A percentile compares a stretch with the other conserved stretches of the same genome.
These are phyloP conservation scores for Claviceps africana DNA, from an alignment of 2,329 filamentous ascomycete species.

Conservation along the genomic window DNA sequence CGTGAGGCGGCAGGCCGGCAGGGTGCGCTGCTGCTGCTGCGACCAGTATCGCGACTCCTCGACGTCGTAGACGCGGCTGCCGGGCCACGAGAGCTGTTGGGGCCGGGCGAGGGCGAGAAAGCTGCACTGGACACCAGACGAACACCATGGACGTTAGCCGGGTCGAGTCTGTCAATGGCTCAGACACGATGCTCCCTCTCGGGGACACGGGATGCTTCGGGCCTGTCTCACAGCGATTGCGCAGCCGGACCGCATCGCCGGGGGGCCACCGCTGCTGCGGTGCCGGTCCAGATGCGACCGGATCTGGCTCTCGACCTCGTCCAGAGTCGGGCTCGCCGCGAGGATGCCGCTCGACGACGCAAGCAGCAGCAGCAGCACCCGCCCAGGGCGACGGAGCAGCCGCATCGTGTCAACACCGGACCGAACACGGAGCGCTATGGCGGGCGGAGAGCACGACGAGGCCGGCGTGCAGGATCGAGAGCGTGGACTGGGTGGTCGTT, in stretches of 20 bases:
- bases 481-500: too few relatives aligned
- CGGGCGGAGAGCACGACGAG: too few relatives aligned
- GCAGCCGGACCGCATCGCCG: not conserved
- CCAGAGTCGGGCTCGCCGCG: constrained; percentile 1
- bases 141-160: not conserved
- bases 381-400: not conserved
- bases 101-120: constrained; percentile 10
- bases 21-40: constrained; percentile 10
- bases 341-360: not conserved
- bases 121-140: constrained; percentile 7
- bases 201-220: too few relatives aligned
- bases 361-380: not conserved
- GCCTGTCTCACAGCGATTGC: constrained; percentile 1
- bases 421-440: too few relatives aligned
- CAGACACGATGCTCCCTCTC: too few relatives aligned
- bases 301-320: constrained; percentile 8
- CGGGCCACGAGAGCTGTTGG: constrained; percentile 7
- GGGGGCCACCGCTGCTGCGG: not conserved
- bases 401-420: not conserved
- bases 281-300: constrained; percentile 4
- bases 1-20: constrained; percentile 13
- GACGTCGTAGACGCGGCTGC: constrained; percentile 7
- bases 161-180: not conserved
- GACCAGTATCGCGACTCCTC: constrained; percentile 12
- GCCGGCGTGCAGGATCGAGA: too few relatives aligned